Percentiles rank a stretch among this genome's conserved stretches.
These are phyloP conservation scores for Hypoxylon sp. DNA, from an alignment of 2,329 filamentous ascomycete species.

Conservation along the genomic window DNA sequence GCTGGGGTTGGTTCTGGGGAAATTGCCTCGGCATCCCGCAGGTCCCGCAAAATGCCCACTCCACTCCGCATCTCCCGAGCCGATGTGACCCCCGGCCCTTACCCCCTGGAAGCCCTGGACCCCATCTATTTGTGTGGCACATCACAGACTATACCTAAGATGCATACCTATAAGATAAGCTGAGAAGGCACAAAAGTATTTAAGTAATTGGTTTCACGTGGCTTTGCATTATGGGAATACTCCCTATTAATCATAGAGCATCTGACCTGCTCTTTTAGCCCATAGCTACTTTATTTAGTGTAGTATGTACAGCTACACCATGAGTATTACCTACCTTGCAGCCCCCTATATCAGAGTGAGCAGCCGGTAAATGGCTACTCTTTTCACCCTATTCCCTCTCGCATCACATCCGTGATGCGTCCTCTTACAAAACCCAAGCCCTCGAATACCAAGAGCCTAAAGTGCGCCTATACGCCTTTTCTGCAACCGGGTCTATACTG, in stretches of 20 bases:
- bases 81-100: neutral
- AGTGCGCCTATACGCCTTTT: slow-evolving; percentile 6
- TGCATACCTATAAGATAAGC: neutral
- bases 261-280: neutral
- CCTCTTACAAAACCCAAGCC: neutral
- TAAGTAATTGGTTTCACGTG: neutral
- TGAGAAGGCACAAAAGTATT: neutral
- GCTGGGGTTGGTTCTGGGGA: slow-evolving; percentile 24
- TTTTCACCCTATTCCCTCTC: neutral
- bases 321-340: neutral
- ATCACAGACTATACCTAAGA: neutral
- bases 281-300: neutral
- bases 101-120: neutral
- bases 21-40: slow-evolving; percentile 36
- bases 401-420: neutral
- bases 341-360: slow-evolving; percentile 7
- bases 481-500: neutral
- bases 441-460: neutral
- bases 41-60: slow-evolving; percentile 9
- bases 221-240: neutral
- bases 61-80: slow-evolving; percentile 26
- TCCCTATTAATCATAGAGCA: slow-evolving; percentile 1
- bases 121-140: neutral
- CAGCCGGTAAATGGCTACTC: neutral
- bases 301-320: slow-evolving; percentile 3